Evolutionary conservation across 345 rosid species (phyloP).

Genomic region (Moricandia moricandioides): DNA sequence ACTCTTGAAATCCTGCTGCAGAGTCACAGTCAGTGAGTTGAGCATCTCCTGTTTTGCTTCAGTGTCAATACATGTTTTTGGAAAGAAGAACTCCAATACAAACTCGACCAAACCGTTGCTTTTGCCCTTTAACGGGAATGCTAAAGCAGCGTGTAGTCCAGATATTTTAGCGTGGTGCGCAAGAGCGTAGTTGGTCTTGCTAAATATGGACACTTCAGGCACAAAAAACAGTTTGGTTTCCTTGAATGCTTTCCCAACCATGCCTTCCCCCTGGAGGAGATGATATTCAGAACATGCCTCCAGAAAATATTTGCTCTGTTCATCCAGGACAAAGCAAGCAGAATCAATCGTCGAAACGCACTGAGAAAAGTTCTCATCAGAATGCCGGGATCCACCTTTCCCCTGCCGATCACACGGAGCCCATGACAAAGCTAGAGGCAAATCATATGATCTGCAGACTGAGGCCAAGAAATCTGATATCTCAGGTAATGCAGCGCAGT

Average conservation of each 20-base stretch:
- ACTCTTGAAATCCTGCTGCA: slow-evolving; percentile 54
- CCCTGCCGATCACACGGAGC: slow-evolving; percentile 62
- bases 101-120: slow-evolving; percentile 52
- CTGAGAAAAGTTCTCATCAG: slow-evolving; percentile 53
- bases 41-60: slow-evolving; percentile 49
- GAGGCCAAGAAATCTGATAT: slow-evolving; percentile 52
- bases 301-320: slow-evolving; percentile 46
- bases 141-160: slow-evolving; percentile 66
- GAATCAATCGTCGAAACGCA: slow-evolving; percentile 65
- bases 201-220: slow-evolving; percentile 58
- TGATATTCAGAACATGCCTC: slow-evolving; percentile 85
- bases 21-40: slow-evolving; percentile 44
- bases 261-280: slow-evolving; percentile 68
- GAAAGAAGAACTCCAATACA: slow-evolving; percentile 83
- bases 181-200: slow-evolving; percentile 72
- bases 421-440: slow-evolving; percentile 90
- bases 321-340: slow-evolving; percentile 59
- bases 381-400: slow-evolving; percentile 65
- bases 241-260: slow-evolving; percentile 75
- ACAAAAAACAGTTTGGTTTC: slow-evolving; percentile 60
- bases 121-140: slow-evolving; percentile 61
- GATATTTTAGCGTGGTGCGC: slow-evolving; percentile 85
- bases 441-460: slow-evolving; percentile 53
- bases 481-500: slow-evolving; percentile 54
- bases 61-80: slow-evolving; percentile 52